Base-by-base conservation (phyloP, 805 yeast genomes). In the Kazachstania bromeliacearum region DNA sequence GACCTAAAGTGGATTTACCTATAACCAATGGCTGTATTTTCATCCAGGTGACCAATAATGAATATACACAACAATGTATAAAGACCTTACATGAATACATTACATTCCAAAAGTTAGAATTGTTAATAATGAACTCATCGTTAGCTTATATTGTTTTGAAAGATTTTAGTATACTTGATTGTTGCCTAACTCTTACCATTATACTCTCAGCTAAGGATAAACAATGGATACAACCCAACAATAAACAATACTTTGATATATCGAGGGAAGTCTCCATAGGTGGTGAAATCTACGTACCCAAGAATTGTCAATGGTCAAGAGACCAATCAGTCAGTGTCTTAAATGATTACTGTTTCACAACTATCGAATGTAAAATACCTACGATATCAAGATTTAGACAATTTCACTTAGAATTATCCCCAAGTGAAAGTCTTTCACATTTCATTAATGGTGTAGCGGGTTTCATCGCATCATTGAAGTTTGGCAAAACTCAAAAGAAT, bases 141-240 rank as follows among this genome's bases (percentile, higher is more conserved):
- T 37, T 26, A 4, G 12, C 15, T 13, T 38, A 32, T 25, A 37
- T 45, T 5, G 22, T 33, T 7, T 15, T 53, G 16, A 39, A 36
- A 27, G 35, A 47, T 19, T 51, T 52, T 27, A 47, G 34, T 17
- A 25, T 46, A 5, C 23, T 50, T 20, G 56, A 53, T 29, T 48
- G 48, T 29, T 50, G 51, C 26, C 31, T 53, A 14, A 39, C 42
- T 7, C 23, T 53, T 3, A 23, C 52, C 2, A 40, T 46, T 7
- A 6, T 53, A 4, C 39, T 46, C 22, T 39, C 50, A 6, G 19
- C 42, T 17, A 44, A 40, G 22, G 43, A 42, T 30, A 46, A 41
- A 28, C 35, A 28, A 7, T 42, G 46, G 45, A 16, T 35, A 8
- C 19, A 34, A n/a, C 33, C 39, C n/a, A 30, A 28, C 6, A 37